These are phyloP conservation scores for Fusarium foetens DNA, from an alignment of 2,329 filamentous ascomycete species.

Conservation along the genomic window DNA sequence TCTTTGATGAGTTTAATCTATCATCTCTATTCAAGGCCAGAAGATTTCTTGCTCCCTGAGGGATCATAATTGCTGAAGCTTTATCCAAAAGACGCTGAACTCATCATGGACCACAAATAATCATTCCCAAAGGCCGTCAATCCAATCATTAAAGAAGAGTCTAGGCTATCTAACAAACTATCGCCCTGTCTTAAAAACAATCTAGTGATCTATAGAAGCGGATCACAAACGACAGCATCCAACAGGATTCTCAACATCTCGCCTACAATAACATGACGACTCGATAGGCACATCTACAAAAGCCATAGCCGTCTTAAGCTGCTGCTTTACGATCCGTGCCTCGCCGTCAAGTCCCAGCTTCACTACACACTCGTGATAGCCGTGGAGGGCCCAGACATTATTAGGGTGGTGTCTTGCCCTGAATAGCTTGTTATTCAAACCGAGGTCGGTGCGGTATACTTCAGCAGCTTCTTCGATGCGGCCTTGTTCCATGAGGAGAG, in stretches of 20 bases:
- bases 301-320: conserved; percentile 62
- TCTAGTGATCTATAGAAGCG: background rate
- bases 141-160: background rate
- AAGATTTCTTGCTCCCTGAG: accelerated
- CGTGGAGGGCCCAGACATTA: conserved; percentile 79
- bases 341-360: conserved; percentile 57
- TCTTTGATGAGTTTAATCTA: background rate
- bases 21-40: accelerated
- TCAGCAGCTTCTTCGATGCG: conserved; percentile 62
- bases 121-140: background rate
- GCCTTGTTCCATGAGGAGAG: conserved; percentile 72
- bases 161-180: background rate
- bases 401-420: conserved; percentile 72
- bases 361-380: conserved; percentile 73
- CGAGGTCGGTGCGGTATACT: conserved; percentile 69
- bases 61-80: accelerated
- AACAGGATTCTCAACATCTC: conserved; percentile 14
- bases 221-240: conserved; percentile 17
- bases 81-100: background rate
- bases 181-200: background rate
- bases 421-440: conserved; percentile 66
- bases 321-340: conserved; percentile 50
- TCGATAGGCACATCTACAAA: conserved; percentile 68
- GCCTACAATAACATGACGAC: conserved; percentile 44
- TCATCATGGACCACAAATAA: background rate